Evolutionary conservation across 352 stramenopile species (phyloP), one percentile per base, ranked within the genome.

Genomic region (Pythium phragmitis): DNA sequence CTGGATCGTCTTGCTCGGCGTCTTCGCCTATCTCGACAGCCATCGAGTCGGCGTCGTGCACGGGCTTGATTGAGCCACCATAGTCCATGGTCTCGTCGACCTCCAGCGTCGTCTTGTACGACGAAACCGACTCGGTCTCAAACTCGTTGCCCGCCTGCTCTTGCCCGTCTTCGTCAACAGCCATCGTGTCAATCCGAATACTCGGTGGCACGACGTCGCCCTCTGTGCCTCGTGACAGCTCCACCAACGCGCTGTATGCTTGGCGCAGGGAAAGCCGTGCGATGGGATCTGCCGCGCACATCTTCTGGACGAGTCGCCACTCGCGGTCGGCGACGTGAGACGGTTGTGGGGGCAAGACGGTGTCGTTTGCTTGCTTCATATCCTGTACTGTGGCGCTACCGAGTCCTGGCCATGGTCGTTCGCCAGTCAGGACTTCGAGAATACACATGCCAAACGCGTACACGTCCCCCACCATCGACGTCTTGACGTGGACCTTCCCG

Each of bases 361-460:
- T 46, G 23, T 46, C 52, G 13, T 64, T 30, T 2, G 55, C 34
- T 2, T n/a, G 65, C 65, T 91, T 91, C 9, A 88, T 69, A 19
- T 74, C 77, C 14, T 72, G 70, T 34, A 91, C 76, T 52, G 85
- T 77, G 0, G 67, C 23, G 11, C 75, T 63, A n/a, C 84, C 75
- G 42, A 88, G 53, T 2, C 52, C 69, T 13, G 46, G 63, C 82
- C 82, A 93, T 0, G 84, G 84, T 0, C 78, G 59, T 11, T 76
- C 70, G 0, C 70, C 67, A 1, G 82, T 88, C 28, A 90, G 60
- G 2, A 79, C 74, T 42, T 93, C 82, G 7, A 89, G n/a, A 26
- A 91, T 88, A 43, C 77, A 89, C 82, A 93, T 89, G n/a, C 84
- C 84, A 39, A 91, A 83, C 13, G 80, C 77, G 60, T 88, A 93